Evolutionary conservation across 768 basidiomycete species (phyloP), one percentile per base, ranked within the genome.

Genomic region (Serpula lacrymans): DNA sequence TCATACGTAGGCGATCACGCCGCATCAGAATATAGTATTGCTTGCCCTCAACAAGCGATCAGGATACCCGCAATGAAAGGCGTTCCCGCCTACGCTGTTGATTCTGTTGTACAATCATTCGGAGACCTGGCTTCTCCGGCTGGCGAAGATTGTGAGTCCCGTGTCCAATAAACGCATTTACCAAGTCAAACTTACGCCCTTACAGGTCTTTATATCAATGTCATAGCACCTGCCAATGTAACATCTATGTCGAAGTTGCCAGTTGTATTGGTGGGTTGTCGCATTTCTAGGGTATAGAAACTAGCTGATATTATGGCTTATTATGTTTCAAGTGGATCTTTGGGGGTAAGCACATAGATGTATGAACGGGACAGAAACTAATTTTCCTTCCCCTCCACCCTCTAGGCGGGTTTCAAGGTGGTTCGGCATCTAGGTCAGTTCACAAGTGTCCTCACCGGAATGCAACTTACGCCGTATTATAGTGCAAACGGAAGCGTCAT

Each of bases 41-140:
- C 70, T 3, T 79, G 77, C 42, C 68, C 69, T 6, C 77, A 78
- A 40, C 72, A 76, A 41, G 49, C 52, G 2, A 38, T 70, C 29
- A 45, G 51, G 14, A 43, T 70, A 2, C 71, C 70, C 1, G 37
- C 67, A 11, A 47, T 65, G 6, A 52, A 48, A 21, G 64, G 67
- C n/a, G 41, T 71, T 6, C 56, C 63, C 5, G 58, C 51, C 7
- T 61, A 70, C 6, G 57, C 57, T 2, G 49, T 61, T 2, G 62
- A 70, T 34, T 58, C 52, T 16, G 28, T 73, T 13, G 47, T 63
- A 18, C 66, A 68, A 40, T 50, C 52, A 4, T 57, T 71, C 2
- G 63, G 48, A 29, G 53, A 54, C 1, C 51, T 51, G 11, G 42
- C 68, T 6, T 63, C 64, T 30, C 63, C 66, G 3, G 56, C 56